Evolutionary conservation across 1,139 yeast genomes (phyloP).

Genomic region (Nakaseomyces glabratus): DNA sequence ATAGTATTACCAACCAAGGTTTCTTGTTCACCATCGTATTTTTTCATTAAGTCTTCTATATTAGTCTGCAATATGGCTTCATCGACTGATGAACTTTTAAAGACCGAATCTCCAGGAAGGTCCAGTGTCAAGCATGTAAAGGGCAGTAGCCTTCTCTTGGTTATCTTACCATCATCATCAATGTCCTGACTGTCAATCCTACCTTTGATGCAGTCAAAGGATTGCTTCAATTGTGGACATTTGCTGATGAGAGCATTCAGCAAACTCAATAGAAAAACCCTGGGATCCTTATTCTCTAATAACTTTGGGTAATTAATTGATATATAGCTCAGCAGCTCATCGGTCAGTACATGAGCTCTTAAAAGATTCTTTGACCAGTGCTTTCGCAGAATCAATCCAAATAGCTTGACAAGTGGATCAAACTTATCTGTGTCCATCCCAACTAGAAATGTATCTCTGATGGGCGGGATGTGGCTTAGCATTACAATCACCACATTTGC

Average conservation of each 20-base stretch:
- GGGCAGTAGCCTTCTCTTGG: slow-evolving; percentile 12
- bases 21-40: slow-evolving; percentile 35
- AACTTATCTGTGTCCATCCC: slow-evolving; percentile 21
- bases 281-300: slow-evolving; percentile 43
- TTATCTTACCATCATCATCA: slow-evolving; percentile 23
- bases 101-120: slow-evolving; percentile 50
- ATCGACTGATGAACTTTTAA: slow-evolving; percentile 37
- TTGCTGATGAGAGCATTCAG: slow-evolving; percentile 45
- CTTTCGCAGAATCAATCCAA: slow-evolving; percentile 34
- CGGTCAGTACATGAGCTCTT: slow-evolving; percentile 57
- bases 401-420: slow-evolving; percentile 33
- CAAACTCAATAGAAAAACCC: slow-evolving; percentile 50
- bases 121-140: slow-evolving; percentile 55
- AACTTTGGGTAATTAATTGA: slow-evolving; percentile 37
- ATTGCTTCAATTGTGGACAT: too few relatives aligned
- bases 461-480: slow-evolving; percentile 43
- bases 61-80: slow-evolving; percentile 46
- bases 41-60: slow-evolving; percentile 39
- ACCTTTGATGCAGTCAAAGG: too few relatives aligned
- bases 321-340: slow-evolving; percentile 48
- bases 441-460: slow-evolving; percentile 45
- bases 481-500: slow-evolving; percentile 51
- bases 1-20: slow-evolving; percentile 14
- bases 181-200: too few relatives aligned
- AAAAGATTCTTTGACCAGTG: slow-evolving; percentile 57